Conservation (phyloP, 257 asterid species). For the Lavandula angustifolia region DNA sequence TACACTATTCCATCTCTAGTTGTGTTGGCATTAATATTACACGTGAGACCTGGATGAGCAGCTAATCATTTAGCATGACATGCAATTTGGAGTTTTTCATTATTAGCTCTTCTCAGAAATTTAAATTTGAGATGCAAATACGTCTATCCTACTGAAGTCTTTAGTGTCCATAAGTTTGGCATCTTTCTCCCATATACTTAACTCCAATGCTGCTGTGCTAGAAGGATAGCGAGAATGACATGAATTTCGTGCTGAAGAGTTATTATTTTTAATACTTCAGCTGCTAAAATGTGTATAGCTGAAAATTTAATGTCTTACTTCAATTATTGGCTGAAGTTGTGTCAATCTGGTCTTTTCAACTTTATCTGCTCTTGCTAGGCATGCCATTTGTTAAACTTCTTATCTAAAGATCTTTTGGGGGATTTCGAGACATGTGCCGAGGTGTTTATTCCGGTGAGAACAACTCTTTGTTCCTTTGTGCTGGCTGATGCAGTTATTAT, state of each 20-base stretch:
- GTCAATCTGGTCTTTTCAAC: constrained; percentile 25
- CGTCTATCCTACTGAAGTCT: constrained; percentile 21
- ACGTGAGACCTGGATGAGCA: constrained; percentile 14
- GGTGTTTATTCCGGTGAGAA: constrained; percentile 92
- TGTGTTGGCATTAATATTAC: constrained; percentile 10
- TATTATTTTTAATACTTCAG: not conserved
- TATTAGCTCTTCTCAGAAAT: constrained; percentile 14
- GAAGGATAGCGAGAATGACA: constrained; percentile 9
- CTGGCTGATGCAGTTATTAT: constrained; percentile 26
- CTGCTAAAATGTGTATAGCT: constrained; percentile 19
- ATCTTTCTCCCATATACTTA: constrained; percentile 1
- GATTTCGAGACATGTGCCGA: constrained; percentile 98
- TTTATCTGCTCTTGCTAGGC: constrained; percentile 48
- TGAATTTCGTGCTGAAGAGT: constrained; percentile 3
- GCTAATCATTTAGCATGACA: constrained; percentile 1
- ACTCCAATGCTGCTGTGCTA: constrained; percentile 2
- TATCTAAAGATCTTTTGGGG: constrained; percentile 95
- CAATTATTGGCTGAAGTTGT: constrained; percentile 20
- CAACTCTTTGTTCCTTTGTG: constrained; percentile 26
- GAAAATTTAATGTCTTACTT: constrained; percentile 1
- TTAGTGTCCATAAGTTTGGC: constrained; percentile 10
- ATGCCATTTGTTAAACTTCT: constrained; percentile 76
- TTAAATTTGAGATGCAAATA: constrained; percentile 18
- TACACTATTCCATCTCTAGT: constrained; percentile 18
- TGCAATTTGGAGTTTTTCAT: constrained; percentile 18